Conservation (phyloP, 192 early-diverging fungal species). For the Diversispora epigaea region DNA sequence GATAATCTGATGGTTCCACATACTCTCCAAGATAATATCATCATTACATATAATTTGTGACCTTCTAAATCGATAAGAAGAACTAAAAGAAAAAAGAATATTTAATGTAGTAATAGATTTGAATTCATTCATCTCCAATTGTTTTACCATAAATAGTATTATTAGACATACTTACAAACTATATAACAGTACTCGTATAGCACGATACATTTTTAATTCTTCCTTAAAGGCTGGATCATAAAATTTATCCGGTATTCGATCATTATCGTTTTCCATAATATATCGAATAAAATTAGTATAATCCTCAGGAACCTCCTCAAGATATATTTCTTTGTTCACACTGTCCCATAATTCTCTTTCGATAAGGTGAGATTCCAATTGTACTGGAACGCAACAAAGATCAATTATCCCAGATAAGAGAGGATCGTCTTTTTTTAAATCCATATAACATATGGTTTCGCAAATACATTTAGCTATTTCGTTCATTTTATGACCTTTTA, state of each 20-base stretch:
- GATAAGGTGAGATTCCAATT: background rate
- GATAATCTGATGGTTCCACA: background rate
- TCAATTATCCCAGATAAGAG: conserved; percentile 1
- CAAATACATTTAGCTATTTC: background rate
- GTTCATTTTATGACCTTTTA: background rate
- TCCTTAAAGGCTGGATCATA: background rate
- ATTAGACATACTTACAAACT: background rate
- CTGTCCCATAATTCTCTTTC: background rate
- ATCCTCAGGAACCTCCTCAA: background rate
- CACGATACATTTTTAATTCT: background rate
- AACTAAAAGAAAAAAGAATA: background rate
- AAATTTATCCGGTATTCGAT: background rate
- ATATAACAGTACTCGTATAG: background rate
- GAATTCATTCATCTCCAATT: background rate
- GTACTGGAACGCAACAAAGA: background rate
- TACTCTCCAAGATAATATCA: background rate
- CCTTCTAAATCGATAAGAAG: background rate
- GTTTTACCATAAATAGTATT: background rate
- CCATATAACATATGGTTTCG: background rate
- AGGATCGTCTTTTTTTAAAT: conserved; percentile 1
- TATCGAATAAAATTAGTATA: background rate
- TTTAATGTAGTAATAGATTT: background rate
- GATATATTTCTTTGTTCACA: background rate
- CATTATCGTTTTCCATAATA: background rate
- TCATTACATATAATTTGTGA: background rate